A percentile compares a stretch with the other conserved stretches of the same genome.
phyloP scores from a whole-genome alignment of 768 basidiomycete species.

The Termitomyces sp. region DNA sequence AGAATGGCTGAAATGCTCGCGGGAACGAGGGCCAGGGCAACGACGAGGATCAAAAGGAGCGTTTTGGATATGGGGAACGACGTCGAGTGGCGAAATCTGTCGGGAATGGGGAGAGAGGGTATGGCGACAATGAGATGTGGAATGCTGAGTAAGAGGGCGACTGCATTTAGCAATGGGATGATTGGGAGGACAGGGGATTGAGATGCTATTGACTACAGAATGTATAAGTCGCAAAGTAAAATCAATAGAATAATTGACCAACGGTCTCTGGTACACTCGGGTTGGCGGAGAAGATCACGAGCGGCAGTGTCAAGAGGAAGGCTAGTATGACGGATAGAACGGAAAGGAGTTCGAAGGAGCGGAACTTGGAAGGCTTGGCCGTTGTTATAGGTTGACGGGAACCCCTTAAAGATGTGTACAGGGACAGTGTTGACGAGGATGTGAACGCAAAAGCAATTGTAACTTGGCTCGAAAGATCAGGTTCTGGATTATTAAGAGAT shows the following conservation, averaged over 20 bases:
- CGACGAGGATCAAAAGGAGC: conserved; percentile 34
- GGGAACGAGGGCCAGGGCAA: conserved; percentile 43
- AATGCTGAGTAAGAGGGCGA: conserved; percentile 52
- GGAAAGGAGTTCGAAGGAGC: conserved; percentile 58
- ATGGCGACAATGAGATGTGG: conserved; percentile 55
- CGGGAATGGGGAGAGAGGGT: conserved; percentile 47
- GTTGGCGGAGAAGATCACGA: conserved; percentile 47
- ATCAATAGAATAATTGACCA: conserved; percentile 10
- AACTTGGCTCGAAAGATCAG: conserved; percentile 29
- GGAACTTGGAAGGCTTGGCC: conserved; percentile 40
- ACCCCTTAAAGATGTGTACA: conserved; percentile 57
- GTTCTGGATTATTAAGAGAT: background rate
- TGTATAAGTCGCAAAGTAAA: background rate
- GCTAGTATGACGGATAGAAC: conserved; percentile 44
- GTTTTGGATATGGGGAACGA: conserved; percentile 43
- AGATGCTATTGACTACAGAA: conserved; percentile 6
- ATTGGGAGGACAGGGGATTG: conserved; percentile 22
- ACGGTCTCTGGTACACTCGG: conserved; percentile 35
- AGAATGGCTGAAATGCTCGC: conserved; percentile 30
- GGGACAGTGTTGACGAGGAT: conserved; percentile 57
- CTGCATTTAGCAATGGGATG: conserved; percentile 39
- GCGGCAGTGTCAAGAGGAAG: conserved; percentile 48
- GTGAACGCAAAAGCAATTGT: conserved; percentile 61
- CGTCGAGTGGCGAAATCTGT: conserved; percentile 31
- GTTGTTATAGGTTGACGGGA: conserved; percentile 31